Evolutionary conservation across 2,329 filamentous ascomycete genomes (phyloP).

Genomic region (Capronia epimyces): DNA sequence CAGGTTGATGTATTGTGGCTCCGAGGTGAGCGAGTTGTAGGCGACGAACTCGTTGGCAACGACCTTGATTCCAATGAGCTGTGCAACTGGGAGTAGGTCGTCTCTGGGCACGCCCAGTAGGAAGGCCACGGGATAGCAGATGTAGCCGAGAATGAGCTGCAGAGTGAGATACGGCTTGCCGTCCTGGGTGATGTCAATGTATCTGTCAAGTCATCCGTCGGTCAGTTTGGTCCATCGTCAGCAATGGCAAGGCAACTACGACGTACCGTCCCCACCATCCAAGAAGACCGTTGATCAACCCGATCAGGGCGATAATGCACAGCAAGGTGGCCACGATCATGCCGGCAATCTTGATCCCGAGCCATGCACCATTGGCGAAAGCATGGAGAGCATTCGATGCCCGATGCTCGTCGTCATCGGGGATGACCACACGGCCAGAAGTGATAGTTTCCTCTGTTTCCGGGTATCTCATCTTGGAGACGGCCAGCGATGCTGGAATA

Average conservation of each 20-base stretch:
- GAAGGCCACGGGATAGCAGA: constrained; percentile 73
- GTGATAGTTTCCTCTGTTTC: constrained; percentile 84
- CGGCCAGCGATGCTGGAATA: constrained; percentile 82
- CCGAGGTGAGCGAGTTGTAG: constrained; percentile 53
- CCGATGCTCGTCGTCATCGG: constrained; percentile 69
- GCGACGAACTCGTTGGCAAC: constrained; percentile 82
- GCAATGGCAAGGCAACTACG: constrained; percentile 47
- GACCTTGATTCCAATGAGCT: constrained; percentile 79
- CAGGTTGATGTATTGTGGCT: constrained; percentile 52
- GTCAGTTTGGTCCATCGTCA: neutral
- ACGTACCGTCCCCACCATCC: constrained; percentile 80
- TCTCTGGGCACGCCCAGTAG: constrained; percentile 70
- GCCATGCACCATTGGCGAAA: constrained; percentile 77
- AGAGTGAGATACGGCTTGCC: constrained; percentile 62
- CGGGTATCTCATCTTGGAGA: constrained; percentile 84
- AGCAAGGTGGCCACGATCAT: constrained; percentile 77
- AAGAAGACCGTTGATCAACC: constrained; percentile 67
- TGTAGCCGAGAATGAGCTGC: constrained; percentile 68
- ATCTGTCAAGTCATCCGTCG: constrained; percentile 39
- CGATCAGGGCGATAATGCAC: constrained; percentile 74
- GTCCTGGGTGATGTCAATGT: constrained; percentile 60
- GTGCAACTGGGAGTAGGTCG: constrained; percentile 65
- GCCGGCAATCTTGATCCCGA: constrained; percentile 78
- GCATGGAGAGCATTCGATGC: constrained; percentile 79
- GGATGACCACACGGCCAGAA: constrained; percentile 71